Percentiles rank a stretch among this genome's conserved stretches.
phyloP scores from a whole-genome alignment of 2,329 filamentous ascomycete genomes.

The Arthrobotrys megalospora region DNA sequence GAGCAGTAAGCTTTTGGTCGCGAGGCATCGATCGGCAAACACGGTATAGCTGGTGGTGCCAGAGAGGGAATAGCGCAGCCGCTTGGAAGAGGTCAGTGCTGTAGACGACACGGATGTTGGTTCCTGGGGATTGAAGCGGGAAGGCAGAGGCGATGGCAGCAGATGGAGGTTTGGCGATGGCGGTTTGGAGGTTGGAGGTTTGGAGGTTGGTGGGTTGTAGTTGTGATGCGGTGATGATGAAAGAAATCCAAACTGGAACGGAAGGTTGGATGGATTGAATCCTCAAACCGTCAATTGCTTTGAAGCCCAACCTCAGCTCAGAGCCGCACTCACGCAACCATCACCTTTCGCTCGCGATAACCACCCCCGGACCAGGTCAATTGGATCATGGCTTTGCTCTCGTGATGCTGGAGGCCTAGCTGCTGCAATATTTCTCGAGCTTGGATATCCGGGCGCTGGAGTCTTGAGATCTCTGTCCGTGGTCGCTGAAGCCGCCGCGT shows the following conservation, averaged over 20 bases:
- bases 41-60: constrained; percentile 44
- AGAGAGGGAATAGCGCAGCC: constrained; percentile 29
- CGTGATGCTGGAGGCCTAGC: constrained; percentile 16
- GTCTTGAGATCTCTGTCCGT: neutral
- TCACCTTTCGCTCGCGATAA: constrained; percentile 23
- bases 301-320: constrained; percentile 17
- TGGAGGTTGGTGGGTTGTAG: constrained; percentile 34
- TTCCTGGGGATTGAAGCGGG: constrained; percentile 17
- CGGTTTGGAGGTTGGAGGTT: constrained; percentile 34
- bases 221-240: constrained; percentile 36
- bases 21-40: constrained; percentile 61
- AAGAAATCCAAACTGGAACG: constrained; percentile 40
- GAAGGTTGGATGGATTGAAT: constrained; percentile 31
- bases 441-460: neutral
- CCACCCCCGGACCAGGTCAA: neutral
- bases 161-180: neutral
- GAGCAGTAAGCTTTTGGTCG: constrained; percentile 57
- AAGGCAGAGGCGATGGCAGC: constrained; percentile 19
- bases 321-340: constrained; percentile 38
- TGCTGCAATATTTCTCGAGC: constrained; percentile 30
- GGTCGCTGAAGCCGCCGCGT: constrained; percentile 6
- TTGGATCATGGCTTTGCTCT: constrained; percentile 11
- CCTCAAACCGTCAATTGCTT: constrained; percentile 11
- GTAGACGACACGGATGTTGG: constrained; percentile 22
- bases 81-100: constrained; percentile 16